A percentile compares a stretch with the other conserved stretches of the same genome.
Conservation (phyloP, 257 asterid species). For the Verbena officinalis region DNA sequence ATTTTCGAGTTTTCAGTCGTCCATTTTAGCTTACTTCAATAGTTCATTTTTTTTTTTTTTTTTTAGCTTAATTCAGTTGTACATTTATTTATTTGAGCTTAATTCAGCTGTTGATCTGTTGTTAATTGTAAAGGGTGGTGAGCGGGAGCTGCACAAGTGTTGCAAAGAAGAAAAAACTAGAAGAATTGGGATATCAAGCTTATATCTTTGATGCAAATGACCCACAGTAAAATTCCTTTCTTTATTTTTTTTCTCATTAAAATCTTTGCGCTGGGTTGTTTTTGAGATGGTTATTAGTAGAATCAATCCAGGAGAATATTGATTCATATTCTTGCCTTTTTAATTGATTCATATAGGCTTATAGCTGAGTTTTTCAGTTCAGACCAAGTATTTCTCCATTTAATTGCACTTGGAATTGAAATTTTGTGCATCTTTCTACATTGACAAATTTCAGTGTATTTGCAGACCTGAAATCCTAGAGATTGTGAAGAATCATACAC, state of each 20-base stretch:
- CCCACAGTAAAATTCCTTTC: constrained; percentile 47
- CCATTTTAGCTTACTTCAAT: not conserved
- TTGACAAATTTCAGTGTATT: not conserved
- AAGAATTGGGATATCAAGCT: constrained; percentile 66
- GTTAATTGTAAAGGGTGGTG: constrained; percentile 56
- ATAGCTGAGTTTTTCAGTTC: too few relatives aligned
- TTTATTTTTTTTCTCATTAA: not conserved
- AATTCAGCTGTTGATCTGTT: constrained; percentile 2
- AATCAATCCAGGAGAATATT: not conserved
- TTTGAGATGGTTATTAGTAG: not conserved
- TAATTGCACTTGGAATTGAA: not conserved
- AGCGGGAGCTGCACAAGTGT: constrained; percentile 79
- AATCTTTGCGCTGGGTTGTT: constrained; percentile 17
- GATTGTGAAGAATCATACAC: constrained; percentile 62
- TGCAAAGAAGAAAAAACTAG: constrained; percentile 56
- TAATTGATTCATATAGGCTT: not conserved
- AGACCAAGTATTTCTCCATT: too few relatives aligned
- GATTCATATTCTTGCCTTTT: not conserved
- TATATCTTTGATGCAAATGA: constrained; percentile 64
- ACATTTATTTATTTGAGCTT: not conserved
- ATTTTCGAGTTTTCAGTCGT: too few relatives aligned
- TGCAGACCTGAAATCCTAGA: constrained; percentile 76
- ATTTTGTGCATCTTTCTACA: not conserved
- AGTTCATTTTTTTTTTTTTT: not conserved
- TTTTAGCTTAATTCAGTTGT: too few relatives aligned